Evolutionary conservation across 1,284 basidiomycete species (phyloP), one percentile per base, ranked within the genome.

Genomic region (Cutaneotrichosporon sp.): DNA sequence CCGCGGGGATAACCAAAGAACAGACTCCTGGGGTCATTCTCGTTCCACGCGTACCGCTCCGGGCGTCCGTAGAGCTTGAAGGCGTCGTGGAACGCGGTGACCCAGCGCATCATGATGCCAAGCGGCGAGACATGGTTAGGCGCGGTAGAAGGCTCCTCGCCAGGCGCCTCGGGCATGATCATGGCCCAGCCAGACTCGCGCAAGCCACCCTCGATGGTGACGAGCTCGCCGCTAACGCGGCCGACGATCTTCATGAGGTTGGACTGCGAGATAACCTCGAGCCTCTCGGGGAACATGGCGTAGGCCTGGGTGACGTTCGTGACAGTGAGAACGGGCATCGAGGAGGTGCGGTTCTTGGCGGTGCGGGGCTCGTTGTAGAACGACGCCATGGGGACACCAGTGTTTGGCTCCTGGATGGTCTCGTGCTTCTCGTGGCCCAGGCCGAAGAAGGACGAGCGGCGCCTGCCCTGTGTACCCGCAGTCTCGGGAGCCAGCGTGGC

Each of bases 41-140:
- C 89, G 71, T 97, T 90, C 90, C 91, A 97, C 51, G 86, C 88
- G 82, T 94, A 95, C 34, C 83, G 80, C 22, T 85, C 83, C 2
- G 92, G 91, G 43, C 80, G 85, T 36, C 94, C 94, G 75, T 95
- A 95, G 31, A 97, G 82, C 65, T 84, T 84, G 76, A 93, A 94
- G 1, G 88, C 87, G 75, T 95, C 92, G 72, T 95, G 92, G 54
- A 94, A 83, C 18, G 85, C 91, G 62, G 94, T 87, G 57, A 97
- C 82, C 95, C 95, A 99, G 75, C 89, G 90, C 68, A 98, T 83
- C 92, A 98, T 95, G 78, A 95, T 93, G 50, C 85, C 84, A 24
- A 86, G 64, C 6, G 73, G 73, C 10, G 69, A 70, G 9, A 46
- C 24, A 3, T n/a, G n/a, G n/a, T 60, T 14, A 4, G 45, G 56